Conservation (phyloP, 352 stramenopile species). For the Phytophthora crassamura region DNA sequence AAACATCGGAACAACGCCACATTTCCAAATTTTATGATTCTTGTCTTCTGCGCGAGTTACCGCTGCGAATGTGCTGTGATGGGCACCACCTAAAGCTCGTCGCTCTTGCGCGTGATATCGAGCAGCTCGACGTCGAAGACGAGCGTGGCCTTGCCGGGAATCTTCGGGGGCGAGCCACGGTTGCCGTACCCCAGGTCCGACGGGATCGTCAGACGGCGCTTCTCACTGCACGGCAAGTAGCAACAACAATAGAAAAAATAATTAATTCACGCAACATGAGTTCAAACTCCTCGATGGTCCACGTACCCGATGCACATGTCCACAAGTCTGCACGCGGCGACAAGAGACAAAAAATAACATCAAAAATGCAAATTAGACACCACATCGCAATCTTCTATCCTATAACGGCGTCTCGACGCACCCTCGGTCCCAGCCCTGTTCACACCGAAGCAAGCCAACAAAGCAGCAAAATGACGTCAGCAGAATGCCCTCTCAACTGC, state of each 20-base stretch:
- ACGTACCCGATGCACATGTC: constrained; percentile 89
- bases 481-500: constrained; percentile 1
- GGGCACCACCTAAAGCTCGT: constrained; percentile 53
- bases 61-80: constrained; percentile 3
- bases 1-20: too few relatives aligned
- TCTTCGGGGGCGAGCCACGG: constrained; percentile 91
- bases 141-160: constrained; percentile 93
- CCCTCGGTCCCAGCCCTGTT: constrained; percentile 86
- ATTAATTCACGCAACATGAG: not conserved
- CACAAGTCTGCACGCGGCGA: constrained; percentile 58
- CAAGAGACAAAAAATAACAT: not conserved
- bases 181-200: constrained; percentile 95
- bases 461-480: constrained; percentile 14
- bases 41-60: too few relatives aligned
- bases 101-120: constrained; percentile 88
- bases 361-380: constrained; percentile 17
- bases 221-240: constrained; percentile 59
- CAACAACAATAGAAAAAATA: constrained; percentile 1
- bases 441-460: constrained; percentile 6
- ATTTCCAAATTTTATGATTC: too few relatives aligned
- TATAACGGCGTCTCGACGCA: constrained; percentile 32
- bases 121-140: constrained; percentile 98
- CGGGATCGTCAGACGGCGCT: constrained; percentile 87
- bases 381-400: not conserved
- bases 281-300: not conserved